Conservation (phyloP, 1,139 yeast genomes). For the Debaryomyces fabryi region DNA sequence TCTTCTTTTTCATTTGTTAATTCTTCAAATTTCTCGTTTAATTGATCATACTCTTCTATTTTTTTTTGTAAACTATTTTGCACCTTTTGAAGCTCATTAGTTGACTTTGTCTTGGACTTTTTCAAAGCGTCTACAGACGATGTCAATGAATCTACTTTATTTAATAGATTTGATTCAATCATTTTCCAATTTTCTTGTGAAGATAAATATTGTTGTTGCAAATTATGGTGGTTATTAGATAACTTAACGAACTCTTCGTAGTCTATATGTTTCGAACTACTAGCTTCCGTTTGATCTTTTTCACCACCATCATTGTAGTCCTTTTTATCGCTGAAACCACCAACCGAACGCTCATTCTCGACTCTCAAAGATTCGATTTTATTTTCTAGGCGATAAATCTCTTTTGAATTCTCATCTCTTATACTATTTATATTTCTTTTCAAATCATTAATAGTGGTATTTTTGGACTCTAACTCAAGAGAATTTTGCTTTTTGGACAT, state of each 20-base stretch:
- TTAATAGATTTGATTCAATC: constrained; percentile 55
- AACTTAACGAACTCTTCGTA: constrained; percentile 44
- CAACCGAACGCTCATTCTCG: constrained; percentile 25
- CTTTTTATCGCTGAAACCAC: background rate
- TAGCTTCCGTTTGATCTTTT: constrained; percentile 15
- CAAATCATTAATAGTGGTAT: constrained; percentile 26
- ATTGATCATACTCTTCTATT: constrained; percentile 25
- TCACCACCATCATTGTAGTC: constrained; percentile 8
- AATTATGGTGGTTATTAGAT: constrained; percentile 45
- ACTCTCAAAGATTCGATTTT: constrained; percentile 47
- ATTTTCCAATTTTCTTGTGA: constrained; percentile 70
- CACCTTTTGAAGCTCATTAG: constrained; percentile 32
- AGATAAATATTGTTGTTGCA: constrained; percentile 67
- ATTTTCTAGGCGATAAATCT: constrained; percentile 51
- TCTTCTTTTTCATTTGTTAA: constrained; percentile 22
- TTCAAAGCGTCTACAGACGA: constrained; percentile 37
- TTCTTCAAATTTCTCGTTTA: constrained; percentile 18
- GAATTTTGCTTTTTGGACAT: constrained; percentile 41
- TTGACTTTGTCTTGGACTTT: constrained; percentile 32
- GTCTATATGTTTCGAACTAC: constrained; percentile 20
- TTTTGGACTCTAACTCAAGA: constrained; percentile 37
- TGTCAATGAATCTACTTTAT: constrained; percentile 50
- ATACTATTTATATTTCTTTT: constrained; percentile 29
- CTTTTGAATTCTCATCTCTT: constrained; percentile 45
- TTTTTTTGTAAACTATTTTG: constrained; percentile 24